Conservation (phyloP, 1,284 basidiomycete species). For the Heimioporus retisporus region DNA sequence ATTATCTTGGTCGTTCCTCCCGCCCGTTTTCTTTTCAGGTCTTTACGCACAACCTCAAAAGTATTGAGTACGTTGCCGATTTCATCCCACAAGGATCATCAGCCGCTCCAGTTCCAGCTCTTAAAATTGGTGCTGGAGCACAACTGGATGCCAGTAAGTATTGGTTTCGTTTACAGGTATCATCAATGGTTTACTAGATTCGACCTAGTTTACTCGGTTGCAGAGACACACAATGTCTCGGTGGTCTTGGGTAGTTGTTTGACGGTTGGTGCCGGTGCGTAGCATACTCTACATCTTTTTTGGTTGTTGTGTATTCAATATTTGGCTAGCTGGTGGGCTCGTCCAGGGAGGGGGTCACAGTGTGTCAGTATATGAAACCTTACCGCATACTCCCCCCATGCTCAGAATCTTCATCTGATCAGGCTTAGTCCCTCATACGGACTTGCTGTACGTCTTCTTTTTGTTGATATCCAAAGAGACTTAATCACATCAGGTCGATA, state of each 20-base stretch:
- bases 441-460: constrained; percentile 16
- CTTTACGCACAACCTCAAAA: constrained; percentile 23
- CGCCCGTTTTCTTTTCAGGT: constrained; percentile 25
- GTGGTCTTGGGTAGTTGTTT: constrained; percentile 24
- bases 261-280: constrained; percentile 29
- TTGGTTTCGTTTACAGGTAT: neutral
- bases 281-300: neutral
- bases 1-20: constrained; percentile 28
- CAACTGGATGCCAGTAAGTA: constrained; percentile 22
- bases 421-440: constrained; percentile 25
- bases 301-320: neutral
- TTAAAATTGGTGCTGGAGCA: constrained; percentile 23
- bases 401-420: neutral
- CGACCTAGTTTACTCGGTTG: constrained; percentile 18
- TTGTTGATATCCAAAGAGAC: neutral
- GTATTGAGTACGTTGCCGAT: constrained; percentile 15
- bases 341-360: constrained; percentile 28
- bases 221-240: constrained; percentile 19
- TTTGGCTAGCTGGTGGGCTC: constrained; percentile 19
- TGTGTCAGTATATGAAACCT: constrained; percentile 19
- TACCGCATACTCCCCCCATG: neutral
- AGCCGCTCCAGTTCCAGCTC: constrained; percentile 17
- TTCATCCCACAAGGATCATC: constrained; percentile 27
- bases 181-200: neutral
- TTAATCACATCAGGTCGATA: constrained; percentile 17